Conservation (phyloP, 352 stramenopile genomes). For the Pythium rishiriense region DNA sequence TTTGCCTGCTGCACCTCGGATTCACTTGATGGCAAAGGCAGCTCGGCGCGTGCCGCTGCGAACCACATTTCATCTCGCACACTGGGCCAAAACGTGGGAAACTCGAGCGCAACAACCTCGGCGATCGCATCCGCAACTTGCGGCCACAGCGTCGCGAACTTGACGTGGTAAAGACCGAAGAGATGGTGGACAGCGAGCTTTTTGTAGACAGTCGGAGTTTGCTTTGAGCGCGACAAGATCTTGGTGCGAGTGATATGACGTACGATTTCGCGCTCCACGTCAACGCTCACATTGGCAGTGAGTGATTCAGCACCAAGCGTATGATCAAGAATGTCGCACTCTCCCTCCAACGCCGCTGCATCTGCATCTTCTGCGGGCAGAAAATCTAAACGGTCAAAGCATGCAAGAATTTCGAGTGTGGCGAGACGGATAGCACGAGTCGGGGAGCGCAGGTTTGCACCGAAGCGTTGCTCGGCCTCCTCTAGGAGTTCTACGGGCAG, state of each 20-base stretch:
- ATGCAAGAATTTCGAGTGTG: slow-evolving; percentile 63
- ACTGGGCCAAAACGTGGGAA: slow-evolving; percentile 64
- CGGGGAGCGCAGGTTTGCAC: slow-evolving; percentile 65
- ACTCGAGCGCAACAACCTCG: slow-evolving; percentile 48
- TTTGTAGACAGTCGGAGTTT: slow-evolving; percentile 83
- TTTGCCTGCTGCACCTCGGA: background rate
- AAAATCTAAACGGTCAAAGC: slow-evolving; percentile 54
- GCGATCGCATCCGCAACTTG: slow-evolving; percentile 78
- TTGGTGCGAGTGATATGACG: slow-evolving; percentile 79
- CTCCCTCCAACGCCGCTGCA: slow-evolving; percentile 43
- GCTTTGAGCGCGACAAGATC: slow-evolving; percentile 62
- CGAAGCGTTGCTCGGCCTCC: slow-evolving; percentile 39
- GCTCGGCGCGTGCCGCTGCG: slow-evolving; percentile 34
- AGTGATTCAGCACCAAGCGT: slow-evolving; percentile 65
- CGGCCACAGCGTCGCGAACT: slow-evolving; percentile 86
- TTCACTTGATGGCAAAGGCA: background rate
- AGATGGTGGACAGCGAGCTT: slow-evolving; percentile 71
- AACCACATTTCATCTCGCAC: slow-evolving; percentile 54
- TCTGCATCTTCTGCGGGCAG: slow-evolving; percentile 34
- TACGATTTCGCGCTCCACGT: slow-evolving; percentile 83
- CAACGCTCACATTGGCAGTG: slow-evolving; percentile 54
- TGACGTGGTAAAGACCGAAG: slow-evolving; percentile 86
- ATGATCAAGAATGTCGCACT: slow-evolving; percentile 71
- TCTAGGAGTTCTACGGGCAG: slow-evolving; percentile 41
- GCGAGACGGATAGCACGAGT: slow-evolving; percentile 67